A percentile compares a stretch with the other conserved stretches of the same genome.
Conservation (phyloP, 148 eudicot species). For the Amaranthus cruentus region DNA sequence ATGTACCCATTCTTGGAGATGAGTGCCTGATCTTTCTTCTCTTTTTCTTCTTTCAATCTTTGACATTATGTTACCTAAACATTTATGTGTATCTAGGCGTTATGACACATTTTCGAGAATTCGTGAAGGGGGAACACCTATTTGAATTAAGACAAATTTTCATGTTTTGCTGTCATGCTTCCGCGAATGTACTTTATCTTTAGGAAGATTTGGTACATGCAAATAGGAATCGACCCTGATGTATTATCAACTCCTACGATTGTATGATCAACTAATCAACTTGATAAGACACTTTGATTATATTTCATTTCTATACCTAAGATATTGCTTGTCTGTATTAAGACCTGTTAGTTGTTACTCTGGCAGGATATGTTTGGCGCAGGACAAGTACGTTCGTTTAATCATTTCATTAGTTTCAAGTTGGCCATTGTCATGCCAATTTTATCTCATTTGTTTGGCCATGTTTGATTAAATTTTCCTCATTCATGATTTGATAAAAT, state of each 20-base stretch:
- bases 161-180: background rate
- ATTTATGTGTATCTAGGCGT: background rate
- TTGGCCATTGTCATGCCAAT: background rate
- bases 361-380: background rate
- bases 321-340: background rate
- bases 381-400: background rate
- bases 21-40: background rate
- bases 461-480: background rate
- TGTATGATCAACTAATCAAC: background rate
- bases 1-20: background rate
- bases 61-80: background rate
- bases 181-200: background rate
- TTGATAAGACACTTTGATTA: background rate
- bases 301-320: background rate
- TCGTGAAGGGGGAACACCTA: background rate
- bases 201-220: background rate
- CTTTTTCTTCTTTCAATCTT: background rate
- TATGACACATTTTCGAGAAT: background rate
- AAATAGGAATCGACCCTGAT: background rate
- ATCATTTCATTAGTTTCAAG: background rate
- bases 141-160: background rate
- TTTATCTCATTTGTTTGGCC: background rate
- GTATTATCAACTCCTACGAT: background rate
- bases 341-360: background rate
- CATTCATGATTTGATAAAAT: background rate